A percentile compares a stretch with the other conserved stretches of the same genome.
Evolutionary conservation across 1,284 basidiomycete species (phyloP).

Genomic region (Coriolopsis trogii): DNA sequence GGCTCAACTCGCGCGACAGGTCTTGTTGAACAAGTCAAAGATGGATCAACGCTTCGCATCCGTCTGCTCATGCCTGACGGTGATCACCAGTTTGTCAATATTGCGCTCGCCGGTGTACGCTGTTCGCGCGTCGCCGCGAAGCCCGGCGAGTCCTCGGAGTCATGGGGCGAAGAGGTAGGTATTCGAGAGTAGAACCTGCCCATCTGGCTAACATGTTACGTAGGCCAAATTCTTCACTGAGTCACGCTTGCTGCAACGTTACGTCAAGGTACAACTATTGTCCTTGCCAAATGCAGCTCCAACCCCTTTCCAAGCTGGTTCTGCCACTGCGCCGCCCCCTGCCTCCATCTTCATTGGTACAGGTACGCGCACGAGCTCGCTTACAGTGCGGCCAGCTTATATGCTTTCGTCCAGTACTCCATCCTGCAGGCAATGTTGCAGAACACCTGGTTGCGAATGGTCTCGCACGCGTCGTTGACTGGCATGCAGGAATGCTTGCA

Average conservation of each 20-base stretch:
- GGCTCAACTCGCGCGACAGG: conserved; percentile 47
- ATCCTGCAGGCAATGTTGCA: conserved; percentile 94
- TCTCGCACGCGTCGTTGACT: conserved; percentile 92
- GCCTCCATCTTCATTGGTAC: conserved; percentile 90
- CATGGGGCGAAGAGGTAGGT: conserved; percentile 83
- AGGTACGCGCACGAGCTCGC: too few relatives aligned
- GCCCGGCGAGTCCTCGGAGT: conserved; percentile 78
- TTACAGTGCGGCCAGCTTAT: too few relatives aligned
- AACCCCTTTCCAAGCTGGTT: conserved; percentile 77
- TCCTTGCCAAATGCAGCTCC: conserved; percentile 85
- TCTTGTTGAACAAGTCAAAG: conserved; percentile 92
- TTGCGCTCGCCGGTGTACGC: conserved; percentile 86
- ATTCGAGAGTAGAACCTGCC: not conserved
- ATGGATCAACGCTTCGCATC: conserved; percentile 90
- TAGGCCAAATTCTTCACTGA: conserved; percentile 96
- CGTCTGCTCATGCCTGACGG: conserved; percentile 87
- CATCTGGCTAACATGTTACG: conserved; percentile 12
- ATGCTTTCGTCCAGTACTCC: conserved; percentile 60
- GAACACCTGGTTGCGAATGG: conserved; percentile 87
- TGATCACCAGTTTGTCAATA: conserved; percentile 86
- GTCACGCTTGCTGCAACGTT: conserved; percentile 87
- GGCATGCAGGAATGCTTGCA: conserved; percentile 96
- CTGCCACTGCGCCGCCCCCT: conserved; percentile 60
- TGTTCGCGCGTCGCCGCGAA: conserved; percentile 74
- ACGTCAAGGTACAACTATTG: conserved; percentile 85